Base-by-base conservation (phyloP, 1,284 basidiomycete species). In the Ganoderma sp. region DNA sequence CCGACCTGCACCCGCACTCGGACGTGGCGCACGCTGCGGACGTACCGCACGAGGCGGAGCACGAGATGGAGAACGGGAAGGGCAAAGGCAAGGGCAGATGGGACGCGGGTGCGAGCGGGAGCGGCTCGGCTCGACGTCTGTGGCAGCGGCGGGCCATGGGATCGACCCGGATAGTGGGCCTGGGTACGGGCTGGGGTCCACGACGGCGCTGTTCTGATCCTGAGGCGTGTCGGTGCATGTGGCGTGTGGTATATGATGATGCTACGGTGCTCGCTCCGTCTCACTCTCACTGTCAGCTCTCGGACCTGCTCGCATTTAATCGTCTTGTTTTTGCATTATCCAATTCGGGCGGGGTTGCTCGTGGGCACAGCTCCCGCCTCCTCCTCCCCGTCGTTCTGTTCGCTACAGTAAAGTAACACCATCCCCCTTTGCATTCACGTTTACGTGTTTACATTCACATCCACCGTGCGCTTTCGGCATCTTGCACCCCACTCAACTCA, bases 61-160 rank as follows among this genome's bases (percentile, higher is more conserved):
- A 67, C n/a, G 79, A 78, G 61, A 77, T 79, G 70, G 82, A 85
- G 73, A 90, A 88, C 73, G 89, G 88, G 39, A 91, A 91, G 76
- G 90, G 89, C 50, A 92, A 90, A 81, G 84, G 85, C 65, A 82
- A 84, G 73, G 87, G 88, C 73, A 79, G 78, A 61, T 86, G 84
- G 84, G 84, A 84, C 70, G 81, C 69, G 66, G 67, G 65, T 57
- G 68, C 59, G 67, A 42, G 25, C 10, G 22, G 32, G 19, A 62
- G 61, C 25, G 19, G 25, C 19, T 60, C 68, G 45, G n/a, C n/a
- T 12, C 64, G 42, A 56, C 67, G n/a, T 28, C 68, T 45, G 19
- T 41, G 42, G 54, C n/a, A n/a, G n/a, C 52, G 37, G 9, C 57
- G 9, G 48, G 65, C 22, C 17, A 37, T 48, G 52, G 64, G 22